Evolutionary conservation across 371 early-diverging fungal species (phyloP).

Genomic region (Mucor irregularis): DNA sequence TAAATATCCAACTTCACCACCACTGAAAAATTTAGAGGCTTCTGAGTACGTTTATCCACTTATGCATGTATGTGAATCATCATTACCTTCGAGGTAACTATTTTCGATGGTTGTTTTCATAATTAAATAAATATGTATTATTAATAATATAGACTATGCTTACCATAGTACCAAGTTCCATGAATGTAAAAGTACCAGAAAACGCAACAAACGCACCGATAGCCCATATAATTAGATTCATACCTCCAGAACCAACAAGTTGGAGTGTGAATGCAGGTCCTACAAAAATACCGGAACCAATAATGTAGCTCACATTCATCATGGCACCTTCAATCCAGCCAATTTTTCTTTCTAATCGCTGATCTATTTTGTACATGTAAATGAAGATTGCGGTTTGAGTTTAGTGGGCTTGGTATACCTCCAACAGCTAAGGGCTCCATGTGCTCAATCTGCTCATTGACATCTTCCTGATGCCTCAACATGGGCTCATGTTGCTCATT

Average conservation of each 20-base stretch:
- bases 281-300: conserved; percentile 47
- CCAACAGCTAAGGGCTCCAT: conserved; percentile 44
- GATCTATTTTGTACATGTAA: conserved; percentile 24
- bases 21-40: conserved; percentile 24
- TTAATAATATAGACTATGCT: not conserved
- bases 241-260: conserved; percentile 43
- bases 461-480: not conserved
- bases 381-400: not conserved
- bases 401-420: conserved; percentile 10
- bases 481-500: conserved; percentile 9
- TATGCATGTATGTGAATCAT: not conserved
- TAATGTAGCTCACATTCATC: conserved; percentile 48
- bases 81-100: conserved; percentile 43
- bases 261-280: conserved; percentile 40
- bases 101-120: not conserved
- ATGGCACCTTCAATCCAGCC: conserved; percentile 43
- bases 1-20: conserved; percentile 47
- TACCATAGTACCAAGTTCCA: conserved; percentile 52
- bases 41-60: no score
- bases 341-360: conserved; percentile 41
- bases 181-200: conserved; percentile 40
- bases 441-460: conserved; percentile 25
- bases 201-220: conserved; percentile 38
- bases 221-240: conserved; percentile 42
- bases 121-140: not conserved